Base-by-base conservation (phyloP, 1,139 yeast species). In the Saccharomyces hybrid region DNA sequence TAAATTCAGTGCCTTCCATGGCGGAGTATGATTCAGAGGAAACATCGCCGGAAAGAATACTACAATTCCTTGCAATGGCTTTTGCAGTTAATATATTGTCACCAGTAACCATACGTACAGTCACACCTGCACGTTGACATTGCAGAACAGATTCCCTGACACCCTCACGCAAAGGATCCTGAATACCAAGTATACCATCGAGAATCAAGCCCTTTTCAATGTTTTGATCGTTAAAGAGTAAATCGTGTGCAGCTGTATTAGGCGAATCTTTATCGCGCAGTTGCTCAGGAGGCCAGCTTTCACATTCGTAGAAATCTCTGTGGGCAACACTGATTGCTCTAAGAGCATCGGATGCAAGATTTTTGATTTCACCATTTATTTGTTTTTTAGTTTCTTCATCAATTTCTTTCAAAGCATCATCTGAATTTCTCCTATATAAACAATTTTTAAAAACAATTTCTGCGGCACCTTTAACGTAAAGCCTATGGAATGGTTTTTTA, bases 81-180 rank as follows among this genome's bases (percentile, higher is more conserved):
- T 81, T 82, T 6, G 99, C 99, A 5, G 99, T 93, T 51, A 82
- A 75, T 57, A 91, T 69, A 67, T 91, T 91, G 70, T 93, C 99
- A 71, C 99, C 99, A 26, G 99, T 93, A 51, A 93, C 97, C 99
- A 93, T 93, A 64, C 97, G 80, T 28, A 93, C 98, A 29, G 85
- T 81, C 16, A 93, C 98, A 54, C 99, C 98, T 0, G 99, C 98
- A 46, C 76, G 76, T 62, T 83, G 84, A 73, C 99, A 93, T 66
- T 85, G 85, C 38, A 77, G 76, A 23, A 93, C 96, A 1, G 99
- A 96, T 54, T 85, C 83, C 28, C 83, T 79, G n/a, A 93, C 98
- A 58, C 97, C 97, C 7, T 80, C 81, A 63, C 97, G 83, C 59
- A 93, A 77, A 0, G 99, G 99, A 73, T 93, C 99, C 74, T 88